phyloP scores from a whole-genome alignment of 345 rosid species.

The Hibiscus tridactylites region DNA sequence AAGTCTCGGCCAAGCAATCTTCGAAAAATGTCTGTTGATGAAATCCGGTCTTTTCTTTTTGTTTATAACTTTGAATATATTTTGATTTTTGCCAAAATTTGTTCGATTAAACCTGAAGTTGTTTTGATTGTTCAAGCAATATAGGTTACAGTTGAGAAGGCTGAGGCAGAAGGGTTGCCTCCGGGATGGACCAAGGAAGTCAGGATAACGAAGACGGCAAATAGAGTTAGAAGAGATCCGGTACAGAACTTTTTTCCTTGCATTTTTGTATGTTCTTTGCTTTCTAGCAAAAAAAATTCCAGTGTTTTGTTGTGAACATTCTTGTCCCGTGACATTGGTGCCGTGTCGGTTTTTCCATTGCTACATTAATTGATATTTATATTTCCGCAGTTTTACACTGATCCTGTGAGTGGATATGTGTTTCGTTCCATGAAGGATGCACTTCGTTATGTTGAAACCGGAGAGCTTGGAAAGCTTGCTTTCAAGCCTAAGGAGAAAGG shows the following conservation, averaged over 20 bases:
- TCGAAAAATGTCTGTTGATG: constrained; percentile 22
- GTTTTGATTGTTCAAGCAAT: constrained; percentile 31
- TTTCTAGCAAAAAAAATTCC: background rate
- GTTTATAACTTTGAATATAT: background rate
- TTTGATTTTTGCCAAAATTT: background rate
- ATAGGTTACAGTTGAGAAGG: constrained; percentile 53
- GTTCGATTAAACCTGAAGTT: constrained; percentile 12
- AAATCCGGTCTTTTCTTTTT: constrained; percentile 6
- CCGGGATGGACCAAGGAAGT: constrained; percentile 85
- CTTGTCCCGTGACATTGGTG: too few species aligned
- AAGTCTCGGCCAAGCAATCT: constrained; percentile 6
- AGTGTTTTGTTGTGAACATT: too few species aligned
- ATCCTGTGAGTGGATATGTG: constrained; percentile 67
- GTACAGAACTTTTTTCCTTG: constrained; percentile 24
- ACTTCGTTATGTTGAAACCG: constrained; percentile 63
- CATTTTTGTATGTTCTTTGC: background rate
- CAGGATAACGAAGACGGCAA: constrained; percentile 42
- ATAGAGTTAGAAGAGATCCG: constrained; percentile 57
- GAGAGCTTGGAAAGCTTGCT: constrained; percentile 50
- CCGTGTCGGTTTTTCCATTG: background rate
- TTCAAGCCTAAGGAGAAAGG: constrained; percentile 40
- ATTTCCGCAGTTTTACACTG: constrained; percentile 61
- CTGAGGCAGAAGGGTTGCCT: constrained; percentile 66
- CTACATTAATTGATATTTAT: background rate
- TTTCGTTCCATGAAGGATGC: constrained; percentile 84